These are phyloP conservation scores for Blastocrithidia nonstop DNA, from an alignment of 208 protist species.

Conservation along the genomic window DNA sequence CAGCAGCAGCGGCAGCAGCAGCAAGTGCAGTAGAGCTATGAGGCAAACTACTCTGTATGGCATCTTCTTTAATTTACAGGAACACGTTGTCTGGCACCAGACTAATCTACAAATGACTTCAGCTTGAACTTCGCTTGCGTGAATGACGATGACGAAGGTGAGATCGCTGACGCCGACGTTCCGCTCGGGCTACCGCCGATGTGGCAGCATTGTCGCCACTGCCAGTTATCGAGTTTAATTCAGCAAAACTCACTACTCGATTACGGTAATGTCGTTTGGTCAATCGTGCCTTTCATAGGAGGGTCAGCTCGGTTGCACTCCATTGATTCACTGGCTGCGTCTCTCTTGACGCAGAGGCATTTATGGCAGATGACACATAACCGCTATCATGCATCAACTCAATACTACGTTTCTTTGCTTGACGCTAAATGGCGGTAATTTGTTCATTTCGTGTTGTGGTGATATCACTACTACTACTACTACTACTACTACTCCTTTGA, in stretches of 20 bases:
- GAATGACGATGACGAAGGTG: too few relatives aligned
- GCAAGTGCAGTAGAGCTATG: too few relatives aligned
- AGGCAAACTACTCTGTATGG: too few relatives aligned
- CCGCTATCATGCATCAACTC: conserved; percentile 24
- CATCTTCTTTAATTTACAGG: conserved; percentile 35
- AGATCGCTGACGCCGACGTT: too few relatives aligned
- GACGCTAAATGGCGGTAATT: conserved; percentile 27
- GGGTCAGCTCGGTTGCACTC: conserved; percentile 17
- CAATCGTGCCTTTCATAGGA: conserved; percentile 22
- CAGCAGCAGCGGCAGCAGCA: too few relatives aligned
- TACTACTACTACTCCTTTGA: too few relatives aligned
- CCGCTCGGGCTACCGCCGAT: background rate
- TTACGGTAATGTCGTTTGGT: conserved; percentile 12
- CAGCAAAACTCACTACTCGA: conserved; percentile 25
- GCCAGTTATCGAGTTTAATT: conserved; percentile 13
- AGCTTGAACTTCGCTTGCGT: too few relatives aligned
- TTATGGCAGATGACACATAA: conserved; percentile 10
- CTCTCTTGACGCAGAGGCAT: conserved; percentile 9
- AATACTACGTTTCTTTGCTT: conserved; percentile 29
- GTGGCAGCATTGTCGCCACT: background rate
- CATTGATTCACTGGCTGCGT: too few relatives aligned
- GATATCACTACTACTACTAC: too few relatives aligned
- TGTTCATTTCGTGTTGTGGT: conserved; percentile 7
- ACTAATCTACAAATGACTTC: too few relatives aligned
- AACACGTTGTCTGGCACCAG: conserved; percentile 30